phyloP scores from a whole-genome alignment of 495 filamentous ascomycete species.

The Recurvomyces mirabilis region DNA sequence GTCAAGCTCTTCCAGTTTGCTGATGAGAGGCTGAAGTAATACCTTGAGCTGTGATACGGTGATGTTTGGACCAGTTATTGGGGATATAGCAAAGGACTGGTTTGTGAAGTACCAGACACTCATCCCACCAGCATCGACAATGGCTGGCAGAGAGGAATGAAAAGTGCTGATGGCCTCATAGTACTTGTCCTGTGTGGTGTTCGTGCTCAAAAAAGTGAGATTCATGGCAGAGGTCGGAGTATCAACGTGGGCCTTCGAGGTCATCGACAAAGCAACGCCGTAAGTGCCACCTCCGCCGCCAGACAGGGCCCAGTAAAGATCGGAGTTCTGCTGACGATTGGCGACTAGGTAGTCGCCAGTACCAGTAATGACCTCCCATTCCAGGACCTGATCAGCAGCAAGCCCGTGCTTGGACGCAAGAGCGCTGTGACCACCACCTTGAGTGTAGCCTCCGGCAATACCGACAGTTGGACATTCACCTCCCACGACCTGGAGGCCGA shows the following conservation, averaged over 20 bases:
- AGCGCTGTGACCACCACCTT: conserved; percentile 25
- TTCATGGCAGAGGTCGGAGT: conserved; percentile 10
- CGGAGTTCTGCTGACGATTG: conserved; percentile 9
- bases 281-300: conserved; percentile 23
- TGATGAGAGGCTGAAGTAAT: conserved; percentile 29
- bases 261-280: conserved; percentile 16
- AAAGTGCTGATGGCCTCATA: conserved; percentile 33
- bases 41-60: conserved; percentile 27
- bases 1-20: conserved; percentile 12
- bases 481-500: conserved; percentile 17
- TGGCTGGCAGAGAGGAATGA: conserved; percentile 32
- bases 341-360: conserved; percentile 9
- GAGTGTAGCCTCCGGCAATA: conserved; percentile 21
- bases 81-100: conserved; percentile 37
- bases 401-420: conserved; percentile 45
- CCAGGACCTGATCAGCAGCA: conserved; percentile 31
- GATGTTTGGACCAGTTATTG: conserved; percentile 30
- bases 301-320: conserved; percentile 20
- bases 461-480: conserved; percentile 23
- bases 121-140: conserved; percentile 45
- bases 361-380: conserved; percentile 18
- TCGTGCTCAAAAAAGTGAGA: conserved; percentile 11
- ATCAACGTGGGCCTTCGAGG: conserved; percentile 16
- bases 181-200: conserved; percentile 32
- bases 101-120: conserved; percentile 40